These are phyloP conservation scores for Cystobasidiopsis lactophilus DNA, from an alignment of 768 basidiomycete genomes.

Conservation along the genomic window DNA sequence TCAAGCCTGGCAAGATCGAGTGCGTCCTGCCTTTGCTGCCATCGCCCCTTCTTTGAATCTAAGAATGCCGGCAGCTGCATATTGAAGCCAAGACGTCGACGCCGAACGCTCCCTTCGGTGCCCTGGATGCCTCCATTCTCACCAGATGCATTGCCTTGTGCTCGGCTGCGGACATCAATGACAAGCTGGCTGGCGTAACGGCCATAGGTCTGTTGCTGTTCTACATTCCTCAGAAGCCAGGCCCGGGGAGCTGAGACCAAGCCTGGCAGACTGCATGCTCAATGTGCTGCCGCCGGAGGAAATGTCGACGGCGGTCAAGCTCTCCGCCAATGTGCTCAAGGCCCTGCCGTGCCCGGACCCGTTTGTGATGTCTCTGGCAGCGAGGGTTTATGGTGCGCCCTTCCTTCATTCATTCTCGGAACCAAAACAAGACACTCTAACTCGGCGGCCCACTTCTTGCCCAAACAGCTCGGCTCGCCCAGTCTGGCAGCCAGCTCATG, in stretches of 20 bases:
- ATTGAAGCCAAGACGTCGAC: too few species aligned
- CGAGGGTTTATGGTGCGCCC: constrained; percentile 17
- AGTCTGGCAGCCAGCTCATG: constrained; percentile 18
- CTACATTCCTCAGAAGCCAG: too few species aligned
- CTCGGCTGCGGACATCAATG: constrained; percentile 34
- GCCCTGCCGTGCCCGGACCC: constrained; percentile 77
- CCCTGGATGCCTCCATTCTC: too few species aligned
- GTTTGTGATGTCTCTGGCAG: constrained; percentile 48
- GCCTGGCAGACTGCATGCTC: constrained; percentile 5
- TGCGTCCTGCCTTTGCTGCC: too few species aligned
- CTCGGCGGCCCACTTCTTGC: background rate
- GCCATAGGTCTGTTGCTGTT: constrained; percentile 73
- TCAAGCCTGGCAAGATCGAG: too few species aligned
- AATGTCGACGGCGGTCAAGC: constrained; percentile 58
- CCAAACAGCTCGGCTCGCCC: constrained; percentile 13
- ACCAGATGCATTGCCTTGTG: too few species aligned
- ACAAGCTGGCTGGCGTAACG: constrained; percentile 64
- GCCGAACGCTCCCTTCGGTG: too few species aligned
- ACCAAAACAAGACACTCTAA: background rate
- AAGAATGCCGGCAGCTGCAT: too few species aligned
- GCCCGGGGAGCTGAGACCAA: background rate
- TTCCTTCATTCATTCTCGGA: background rate
- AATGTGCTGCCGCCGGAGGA: constrained; percentile 29
- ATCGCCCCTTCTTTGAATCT: too few species aligned
- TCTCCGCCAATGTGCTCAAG: constrained; percentile 81